phyloP scores from a whole-genome alignment of 192 early-diverging fungal species.

The Coemansia sp. region DNA sequence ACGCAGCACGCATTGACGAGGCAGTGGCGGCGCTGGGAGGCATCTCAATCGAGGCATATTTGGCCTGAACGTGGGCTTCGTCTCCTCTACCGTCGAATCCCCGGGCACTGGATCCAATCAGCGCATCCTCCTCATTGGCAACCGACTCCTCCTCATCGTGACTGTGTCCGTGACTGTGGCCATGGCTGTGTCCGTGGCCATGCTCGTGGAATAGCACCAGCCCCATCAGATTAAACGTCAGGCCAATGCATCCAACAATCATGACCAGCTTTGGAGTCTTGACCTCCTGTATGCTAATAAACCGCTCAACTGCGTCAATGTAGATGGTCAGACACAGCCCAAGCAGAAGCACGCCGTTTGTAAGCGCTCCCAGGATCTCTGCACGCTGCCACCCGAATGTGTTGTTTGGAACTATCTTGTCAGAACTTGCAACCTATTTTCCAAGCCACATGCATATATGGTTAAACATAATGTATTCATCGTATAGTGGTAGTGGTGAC shows the following conservation, averaged over 20 bases:
- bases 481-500: background rate
- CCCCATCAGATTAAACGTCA: slow-evolving; percentile 77
- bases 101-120: slow-evolving; percentile 15
- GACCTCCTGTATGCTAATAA: slow-evolving; percentile 69
- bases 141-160: slow-evolving; percentile 42
- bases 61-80: slow-evolving; percentile 3
- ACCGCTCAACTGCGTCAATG: slow-evolving; percentile 83
- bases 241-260: slow-evolving; percentile 75
- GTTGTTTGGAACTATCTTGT: slow-evolving; percentile 61
- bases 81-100: background rate
- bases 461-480: background rate
- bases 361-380: slow-evolving; percentile 89
- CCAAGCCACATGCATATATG: background rate
- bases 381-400: slow-evolving; percentile 92
- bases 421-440: slow-evolving; percentile 60
- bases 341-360: slow-evolving; percentile 88
- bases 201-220: slow-evolving; percentile 80
- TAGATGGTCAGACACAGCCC: slow-evolving; percentile 89
- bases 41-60: slow-evolving; percentile 29
- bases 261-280: slow-evolving; percentile 72
- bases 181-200: slow-evolving; percentile 62
- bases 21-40: slow-evolving; percentile 1
- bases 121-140: slow-evolving; percentile 32
- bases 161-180: slow-evolving; percentile 43
- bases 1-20: background rate